Percentiles rank a stretch among this genome's conserved stretches.
Evolutionary conservation across 495 filamentous ascomycete genomes (phyloP).

Genomic region (Penicillium manginii): DNA sequence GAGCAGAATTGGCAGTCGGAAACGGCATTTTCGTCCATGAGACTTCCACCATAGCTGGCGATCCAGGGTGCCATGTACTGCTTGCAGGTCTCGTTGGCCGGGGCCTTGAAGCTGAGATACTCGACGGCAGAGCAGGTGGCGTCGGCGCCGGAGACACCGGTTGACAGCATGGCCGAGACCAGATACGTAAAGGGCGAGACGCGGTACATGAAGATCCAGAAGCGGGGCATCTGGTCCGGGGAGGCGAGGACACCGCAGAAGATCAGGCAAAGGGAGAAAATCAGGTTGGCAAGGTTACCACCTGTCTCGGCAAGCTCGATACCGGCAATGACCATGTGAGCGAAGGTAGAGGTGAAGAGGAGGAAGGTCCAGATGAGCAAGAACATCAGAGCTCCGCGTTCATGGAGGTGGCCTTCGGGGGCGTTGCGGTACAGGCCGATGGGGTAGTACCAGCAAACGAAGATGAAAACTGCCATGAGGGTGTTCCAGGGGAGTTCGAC

Average conservation of each 20-base stretch:
- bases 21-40: constrained; percentile 54
- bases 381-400: constrained; percentile 63
- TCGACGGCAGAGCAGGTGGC: constrained; percentile 65
- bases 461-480: constrained; percentile 65
- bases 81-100: constrained; percentile 52
- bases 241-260: constrained; percentile 71
- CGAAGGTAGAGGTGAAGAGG: constrained; percentile 64
- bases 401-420: constrained; percentile 44
- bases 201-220: constrained; percentile 88
- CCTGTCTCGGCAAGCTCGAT: constrained; percentile 66
- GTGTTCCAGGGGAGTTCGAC: constrained; percentile 77
- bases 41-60: constrained; percentile 52
- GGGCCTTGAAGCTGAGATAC: constrained; percentile 56
- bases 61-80: constrained; percentile 61
- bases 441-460: constrained; percentile 69
- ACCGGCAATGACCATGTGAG: constrained; percentile 67
- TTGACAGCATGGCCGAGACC: constrained; percentile 65
- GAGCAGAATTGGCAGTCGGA: constrained; percentile 66
- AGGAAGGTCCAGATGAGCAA: constrained; percentile 59
- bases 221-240: constrained; percentile 62
- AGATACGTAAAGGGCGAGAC: constrained; percentile 76
- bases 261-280: constrained; percentile 64
- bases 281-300: constrained; percentile 62
- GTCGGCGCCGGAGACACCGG: constrained; percentile 59
- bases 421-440: constrained; percentile 65